Evolutionary conservation across 257 asterid species (phyloP).

Genomic region (Przewalskia tangutica): DNA sequence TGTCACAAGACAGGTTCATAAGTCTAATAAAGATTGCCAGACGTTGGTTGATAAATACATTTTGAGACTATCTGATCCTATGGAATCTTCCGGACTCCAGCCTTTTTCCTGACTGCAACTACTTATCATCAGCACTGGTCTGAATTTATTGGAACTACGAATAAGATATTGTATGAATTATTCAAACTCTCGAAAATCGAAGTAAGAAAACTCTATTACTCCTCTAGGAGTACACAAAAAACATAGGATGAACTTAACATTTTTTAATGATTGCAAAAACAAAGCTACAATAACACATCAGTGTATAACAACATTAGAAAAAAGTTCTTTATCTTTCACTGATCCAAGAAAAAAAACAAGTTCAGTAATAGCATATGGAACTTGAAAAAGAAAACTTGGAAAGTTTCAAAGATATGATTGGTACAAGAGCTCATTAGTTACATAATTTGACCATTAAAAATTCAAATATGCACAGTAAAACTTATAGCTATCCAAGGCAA

Average conservation of each 20-base stretch:
- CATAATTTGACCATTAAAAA: too few relatives aligned
- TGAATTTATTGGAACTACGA: not conserved
- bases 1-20: not conserved
- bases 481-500: too few relatives aligned
- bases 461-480: too few relatives aligned
- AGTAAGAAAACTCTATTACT: not conserved
- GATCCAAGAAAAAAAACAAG: not conserved
- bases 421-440: too few relatives aligned
- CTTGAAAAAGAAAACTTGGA: too few relatives aligned
- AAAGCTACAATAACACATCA: too few relatives aligned
- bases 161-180: not conserved
- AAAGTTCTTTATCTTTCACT: not conserved
- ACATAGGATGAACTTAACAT: too few relatives aligned
- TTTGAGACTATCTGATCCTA: not conserved
- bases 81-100: not conserved
- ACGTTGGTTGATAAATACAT: not conserved
- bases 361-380: too few relatives aligned
- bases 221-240: not conserved
- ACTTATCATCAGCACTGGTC: not conserved
- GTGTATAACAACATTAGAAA: not conserved
- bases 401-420: too few relatives aligned
- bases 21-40: not conserved
- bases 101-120: not conserved
- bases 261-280: too few relatives aligned
- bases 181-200: not conserved